Conservation (phyloP, 208 protist genomes). For the Porcisia hertigi region DNA sequence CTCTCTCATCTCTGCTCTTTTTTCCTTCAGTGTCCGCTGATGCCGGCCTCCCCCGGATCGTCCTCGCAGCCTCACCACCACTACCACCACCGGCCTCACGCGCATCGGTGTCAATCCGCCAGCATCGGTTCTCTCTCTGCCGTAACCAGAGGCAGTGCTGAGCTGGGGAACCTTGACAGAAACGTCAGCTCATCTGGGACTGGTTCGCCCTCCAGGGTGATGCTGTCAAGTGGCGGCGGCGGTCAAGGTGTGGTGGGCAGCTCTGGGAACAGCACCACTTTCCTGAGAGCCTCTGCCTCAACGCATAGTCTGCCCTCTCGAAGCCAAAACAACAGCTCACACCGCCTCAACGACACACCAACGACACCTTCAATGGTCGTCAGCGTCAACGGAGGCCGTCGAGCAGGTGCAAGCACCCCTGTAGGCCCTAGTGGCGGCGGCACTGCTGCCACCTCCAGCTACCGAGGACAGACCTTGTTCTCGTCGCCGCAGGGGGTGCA, state of each 20-base stretch:
- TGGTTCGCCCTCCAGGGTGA: not conserved
- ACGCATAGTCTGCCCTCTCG: conserved; percentile 19
- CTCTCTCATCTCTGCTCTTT: conserved; percentile 20
- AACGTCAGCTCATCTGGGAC: not conserved
- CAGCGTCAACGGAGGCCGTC: no score
- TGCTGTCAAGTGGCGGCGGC: not conserved
- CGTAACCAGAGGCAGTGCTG: not conserved
- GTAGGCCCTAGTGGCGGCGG: not conserved
- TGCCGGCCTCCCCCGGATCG: conserved; percentile 19
- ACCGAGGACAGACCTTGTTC: not conserved
- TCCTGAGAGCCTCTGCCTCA: conserved; percentile 12
- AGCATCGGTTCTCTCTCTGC: conserved; percentile 5
- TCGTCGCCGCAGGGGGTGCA: not conserved
- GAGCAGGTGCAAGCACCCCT: no score
- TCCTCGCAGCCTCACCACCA: not conserved
- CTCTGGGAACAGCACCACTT: not conserved
- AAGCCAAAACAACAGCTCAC: conserved; percentile 23
- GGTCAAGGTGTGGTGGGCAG: not conserved
- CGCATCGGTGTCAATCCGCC: conserved; percentile 2
- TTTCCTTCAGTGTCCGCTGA: conserved; percentile 28
- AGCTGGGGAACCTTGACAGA: not conserved
- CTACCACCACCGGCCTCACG: not conserved
- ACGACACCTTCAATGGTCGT: conserved; percentile 9
- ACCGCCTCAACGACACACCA: conserved; percentile 15
- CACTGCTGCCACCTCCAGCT: not conserved